Percentiles rank a stretch among this genome's conserved stretches.
Evolutionary conservation across 73 alveolate genomes (phyloP).

Genomic region (Paramecium octaurelia): DNA sequence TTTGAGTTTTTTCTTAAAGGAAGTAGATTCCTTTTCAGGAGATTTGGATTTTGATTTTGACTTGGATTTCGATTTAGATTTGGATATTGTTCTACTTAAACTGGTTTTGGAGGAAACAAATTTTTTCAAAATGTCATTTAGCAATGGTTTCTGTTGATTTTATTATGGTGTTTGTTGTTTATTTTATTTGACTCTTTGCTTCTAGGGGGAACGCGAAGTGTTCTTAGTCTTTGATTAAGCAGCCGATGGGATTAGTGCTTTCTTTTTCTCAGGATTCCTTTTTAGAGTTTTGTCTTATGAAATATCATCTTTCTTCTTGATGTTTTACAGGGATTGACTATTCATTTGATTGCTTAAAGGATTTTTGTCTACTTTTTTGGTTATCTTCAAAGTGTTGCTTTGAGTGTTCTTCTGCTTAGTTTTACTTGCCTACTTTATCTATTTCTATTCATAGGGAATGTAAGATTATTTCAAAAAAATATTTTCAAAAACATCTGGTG

Average conservation of each 20-base stretch:
- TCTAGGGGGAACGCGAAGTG: not conserved
- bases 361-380: not conserved
- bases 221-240: not conserved
- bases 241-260: not conserved
- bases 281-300: not conserved
- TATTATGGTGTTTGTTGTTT: not conserved
- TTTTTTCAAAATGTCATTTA: not conserved
- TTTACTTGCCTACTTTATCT: not conserved
- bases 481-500: constrained; percentile 16
- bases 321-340: not conserved
- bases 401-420: not conserved
- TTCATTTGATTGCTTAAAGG: not conserved
- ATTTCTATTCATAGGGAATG: not conserved
- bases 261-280: not conserved
- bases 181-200: not conserved
- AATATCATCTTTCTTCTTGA: not conserved
- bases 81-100: not conserved
- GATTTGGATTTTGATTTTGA: not conserved
- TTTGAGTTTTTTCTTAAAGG: not conserved
- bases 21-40: not conserved
- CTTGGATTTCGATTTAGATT: not conserved
- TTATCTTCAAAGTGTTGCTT: not conserved
- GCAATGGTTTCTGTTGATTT: not conserved
- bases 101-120: not conserved
- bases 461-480: not conserved